Conservation (phyloP, 129 eudicot species). For the Tagetes erecta region DNA sequence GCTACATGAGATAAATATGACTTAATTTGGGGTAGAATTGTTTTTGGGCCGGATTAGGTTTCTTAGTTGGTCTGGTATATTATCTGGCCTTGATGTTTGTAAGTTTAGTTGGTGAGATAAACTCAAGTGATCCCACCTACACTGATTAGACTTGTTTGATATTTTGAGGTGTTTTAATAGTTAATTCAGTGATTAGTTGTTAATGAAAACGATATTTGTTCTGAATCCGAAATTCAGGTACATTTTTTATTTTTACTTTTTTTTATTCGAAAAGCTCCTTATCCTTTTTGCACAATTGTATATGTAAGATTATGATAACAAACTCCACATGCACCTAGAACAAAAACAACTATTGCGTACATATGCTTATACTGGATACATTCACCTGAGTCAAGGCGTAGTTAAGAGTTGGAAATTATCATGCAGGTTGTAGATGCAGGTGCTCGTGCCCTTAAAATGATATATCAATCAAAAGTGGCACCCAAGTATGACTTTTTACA, state of each 20-base stretch:
- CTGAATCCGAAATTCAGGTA: slow-evolving; percentile 6
- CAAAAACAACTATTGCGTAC: slow-evolving; percentile 7
- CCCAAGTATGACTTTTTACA: slow-evolving; percentile 77
- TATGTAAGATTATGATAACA: neutral
- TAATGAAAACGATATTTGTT: neutral
- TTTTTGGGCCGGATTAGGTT: slow-evolving; percentile 11
- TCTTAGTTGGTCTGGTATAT: neutral
- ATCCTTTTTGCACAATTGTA: neutral
- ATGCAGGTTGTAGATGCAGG: slow-evolving; percentile 91
- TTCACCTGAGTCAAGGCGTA: slow-evolving; percentile 17
- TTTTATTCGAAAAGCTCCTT: too few species aligned
- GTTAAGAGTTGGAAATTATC: slow-evolving; percentile 20
- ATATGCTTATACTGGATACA: neutral
- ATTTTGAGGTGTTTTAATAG: neutral
- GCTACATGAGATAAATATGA: slow-evolving; percentile 2
- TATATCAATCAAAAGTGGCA: slow-evolving; percentile 82
- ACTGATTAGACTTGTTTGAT: neutral
- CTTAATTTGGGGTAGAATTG: neutral
- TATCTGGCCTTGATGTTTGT: neutral
- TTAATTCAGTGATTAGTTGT: neutral
- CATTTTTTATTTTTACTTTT: neutral
- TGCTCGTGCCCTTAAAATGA: slow-evolving; percentile 94
- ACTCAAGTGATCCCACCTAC: neutral
- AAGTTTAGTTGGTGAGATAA: neutral
- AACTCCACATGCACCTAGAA: neutral